These are phyloP conservation scores for Sugiyamaella grinbergsii DNA, from an alignment of 1,139 yeast genomes.

Conservation along the genomic window DNA sequence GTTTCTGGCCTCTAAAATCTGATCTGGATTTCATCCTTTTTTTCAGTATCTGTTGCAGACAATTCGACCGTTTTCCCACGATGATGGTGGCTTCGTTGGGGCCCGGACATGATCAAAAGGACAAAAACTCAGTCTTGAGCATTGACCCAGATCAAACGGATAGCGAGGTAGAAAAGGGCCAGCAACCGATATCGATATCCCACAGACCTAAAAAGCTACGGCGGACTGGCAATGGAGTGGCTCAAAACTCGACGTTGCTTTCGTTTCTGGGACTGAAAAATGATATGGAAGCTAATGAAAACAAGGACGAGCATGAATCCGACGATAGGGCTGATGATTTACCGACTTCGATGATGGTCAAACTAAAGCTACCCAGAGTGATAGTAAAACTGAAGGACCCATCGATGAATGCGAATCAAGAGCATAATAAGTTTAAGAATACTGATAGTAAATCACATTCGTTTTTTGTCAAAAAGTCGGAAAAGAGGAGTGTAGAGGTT, in stretches of 20 bases:
- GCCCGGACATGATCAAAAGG: slow-evolving; percentile 10
- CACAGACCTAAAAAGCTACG: neutral
- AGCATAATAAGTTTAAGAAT: neutral
- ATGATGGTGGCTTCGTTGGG: slow-evolving; percentile 16
- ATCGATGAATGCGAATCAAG: neutral
- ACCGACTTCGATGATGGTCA: slow-evolving; percentile 7
- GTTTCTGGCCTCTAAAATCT: too few relatives aligned
- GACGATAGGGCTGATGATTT: neutral
- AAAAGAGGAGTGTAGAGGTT: too few relatives aligned
- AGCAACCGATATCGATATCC: neutral
- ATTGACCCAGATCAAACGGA: too few relatives aligned
- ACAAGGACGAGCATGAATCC: neutral
- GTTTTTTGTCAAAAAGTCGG: slow-evolving; percentile 12
- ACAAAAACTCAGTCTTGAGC: neutral
- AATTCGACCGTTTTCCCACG: neutral
- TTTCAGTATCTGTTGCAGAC: neutral
- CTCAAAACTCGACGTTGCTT: slow-evolving; percentile 5
- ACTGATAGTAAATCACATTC: slow-evolving; percentile 6
- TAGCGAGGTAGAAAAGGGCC: neutral
- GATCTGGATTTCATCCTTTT: neutral
- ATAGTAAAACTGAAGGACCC: slow-evolving; percentile 3
- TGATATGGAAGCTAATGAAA: neutral
- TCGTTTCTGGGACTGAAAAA: slow-evolving; percentile 1
- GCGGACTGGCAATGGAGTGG: neutral
- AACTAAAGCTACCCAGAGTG: slow-evolving; percentile 3